phyloP scores from a whole-genome alignment of 2,329 filamentous ascomycete species.

The Fusarium secorum region DNA sequence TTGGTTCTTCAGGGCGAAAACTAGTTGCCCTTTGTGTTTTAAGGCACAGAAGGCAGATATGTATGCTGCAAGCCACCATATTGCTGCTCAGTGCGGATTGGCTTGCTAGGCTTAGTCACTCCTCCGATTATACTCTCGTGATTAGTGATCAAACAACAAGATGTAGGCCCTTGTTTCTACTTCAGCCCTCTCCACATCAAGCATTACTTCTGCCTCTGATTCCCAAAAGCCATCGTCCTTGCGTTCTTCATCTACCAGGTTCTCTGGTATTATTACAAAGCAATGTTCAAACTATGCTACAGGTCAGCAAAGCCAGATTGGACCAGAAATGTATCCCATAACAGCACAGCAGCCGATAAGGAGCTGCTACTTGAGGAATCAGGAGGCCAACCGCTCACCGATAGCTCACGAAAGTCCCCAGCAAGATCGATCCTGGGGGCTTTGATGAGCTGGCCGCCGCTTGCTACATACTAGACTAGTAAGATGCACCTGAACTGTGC shows the following conservation, averaged over 20 bases:
- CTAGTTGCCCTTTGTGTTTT: not conserved
- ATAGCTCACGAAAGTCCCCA: not conserved
- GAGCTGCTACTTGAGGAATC: not conserved
- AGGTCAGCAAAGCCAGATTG: not conserved
- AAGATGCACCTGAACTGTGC: not conserved
- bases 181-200: not conserved
- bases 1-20: accelerated
- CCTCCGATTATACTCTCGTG: not conserved
- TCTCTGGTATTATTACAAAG: not conserved
- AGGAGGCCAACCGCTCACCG: not conserved
- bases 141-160: not conserved
- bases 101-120: not conserved
- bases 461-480: not conserved
- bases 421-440: not conserved
- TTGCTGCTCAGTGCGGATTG: not conserved
- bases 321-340: not conserved
- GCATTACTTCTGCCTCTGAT: accelerated
- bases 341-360: not conserved
- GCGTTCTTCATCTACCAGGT: accelerated
- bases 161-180: not conserved
- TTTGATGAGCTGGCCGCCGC: not conserved
- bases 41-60: not conserved
- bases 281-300: not conserved
- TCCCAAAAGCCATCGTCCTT: accelerated
- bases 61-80: not conserved